phyloP scores from a whole-genome alignment of 768 basidiomycete species.

The Paxillus rubicundulus region DNA sequence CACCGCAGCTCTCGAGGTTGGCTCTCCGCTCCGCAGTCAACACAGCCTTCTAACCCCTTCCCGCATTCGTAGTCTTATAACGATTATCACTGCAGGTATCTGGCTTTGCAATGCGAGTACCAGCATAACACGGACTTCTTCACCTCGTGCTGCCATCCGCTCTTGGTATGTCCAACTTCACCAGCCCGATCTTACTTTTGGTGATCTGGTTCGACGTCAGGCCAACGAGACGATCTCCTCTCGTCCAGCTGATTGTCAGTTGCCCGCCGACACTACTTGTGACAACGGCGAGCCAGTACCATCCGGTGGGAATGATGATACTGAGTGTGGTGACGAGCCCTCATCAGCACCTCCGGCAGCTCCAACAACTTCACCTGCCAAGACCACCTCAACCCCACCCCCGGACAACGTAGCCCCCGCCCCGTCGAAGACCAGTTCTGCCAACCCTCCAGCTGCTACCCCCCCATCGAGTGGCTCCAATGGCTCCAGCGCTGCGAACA shows the following conservation, averaged over 20 bases:
- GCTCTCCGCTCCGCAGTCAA: neutral
- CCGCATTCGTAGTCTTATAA: constrained; percentile 42
- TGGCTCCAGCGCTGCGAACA: constrained; percentile 26
- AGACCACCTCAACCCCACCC: constrained; percentile 9
- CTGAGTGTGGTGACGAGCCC: constrained; percentile 34
- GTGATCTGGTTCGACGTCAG: constrained; percentile 27
- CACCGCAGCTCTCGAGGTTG: constrained; percentile 44
- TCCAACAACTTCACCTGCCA: constrained; percentile 14
- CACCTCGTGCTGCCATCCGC: constrained; percentile 66
- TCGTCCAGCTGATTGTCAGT: constrained; percentile 52
- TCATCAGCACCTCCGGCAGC: constrained; percentile 11
- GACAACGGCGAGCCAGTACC: constrained; percentile 9
- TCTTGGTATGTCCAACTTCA: constrained; percentile 43
- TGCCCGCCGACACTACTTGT: constrained; percentile 35
- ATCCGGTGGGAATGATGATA: constrained; percentile 28
- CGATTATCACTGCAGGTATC: constrained; percentile 60
- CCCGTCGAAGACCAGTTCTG: constrained; percentile 4
- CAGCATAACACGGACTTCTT: constrained; percentile 58
- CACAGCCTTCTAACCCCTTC: neutral
- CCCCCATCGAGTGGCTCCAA: neutral
- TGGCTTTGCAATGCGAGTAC: constrained; percentile 48
- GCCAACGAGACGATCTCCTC: constrained; percentile 47
- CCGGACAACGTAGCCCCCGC: constrained; percentile 5
- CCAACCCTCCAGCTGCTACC: neutral
- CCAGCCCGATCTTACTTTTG: neutral